Evolutionary conservation across 2,329 filamentous ascomycete species (phyloP), one percentile per base, ranked within the genome.

Genomic region (Westerdykella sp.): DNA sequence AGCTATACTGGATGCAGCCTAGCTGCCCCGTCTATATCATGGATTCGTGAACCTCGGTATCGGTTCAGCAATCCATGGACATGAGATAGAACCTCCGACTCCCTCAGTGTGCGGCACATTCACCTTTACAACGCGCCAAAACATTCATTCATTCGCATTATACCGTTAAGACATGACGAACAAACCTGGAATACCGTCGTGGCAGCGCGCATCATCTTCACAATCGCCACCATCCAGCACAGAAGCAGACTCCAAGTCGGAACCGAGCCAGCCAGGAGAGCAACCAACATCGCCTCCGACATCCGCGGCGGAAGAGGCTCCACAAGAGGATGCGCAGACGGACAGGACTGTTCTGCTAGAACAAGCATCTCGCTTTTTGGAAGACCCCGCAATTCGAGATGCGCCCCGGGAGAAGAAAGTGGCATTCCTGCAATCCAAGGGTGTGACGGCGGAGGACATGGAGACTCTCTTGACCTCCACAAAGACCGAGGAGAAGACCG

Each of bases 351-450:
- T 52, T 11, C 41, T 69, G 30, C 58, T 86, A 30, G 80, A 87
- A 13, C 80, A 88, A 59, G 88, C 89, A 22, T 75, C 77, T 35
- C 78, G 74, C 41, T 96, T 95, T 60, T 76, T 96, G 4, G 73
- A 85, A 40, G 84, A 94, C 47, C 80, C 85, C 6, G 73, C 76
- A 15, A 85, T 95, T 44, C 80, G 77, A 45, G 71, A 83, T 65
- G 80, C 84, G 28, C 74, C 84, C 0, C 74, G 75, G 36, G 83
- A 87, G 43, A 83, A 81, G 66, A 95, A 95, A 70, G 72, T 78
- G 15, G 77, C 78, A 6, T 95, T 95, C 54, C 70, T 96, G 1
- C 76, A 82, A 57, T 79, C 79, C 40, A 96, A 96, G 64, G 87
- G 87, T 3, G 70, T 95, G 6, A 70, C 69, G 3, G 70, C 77